Conservation (phyloP, 495 filamentous ascomycete species). For the Hypoxylon perforatum region DNA sequence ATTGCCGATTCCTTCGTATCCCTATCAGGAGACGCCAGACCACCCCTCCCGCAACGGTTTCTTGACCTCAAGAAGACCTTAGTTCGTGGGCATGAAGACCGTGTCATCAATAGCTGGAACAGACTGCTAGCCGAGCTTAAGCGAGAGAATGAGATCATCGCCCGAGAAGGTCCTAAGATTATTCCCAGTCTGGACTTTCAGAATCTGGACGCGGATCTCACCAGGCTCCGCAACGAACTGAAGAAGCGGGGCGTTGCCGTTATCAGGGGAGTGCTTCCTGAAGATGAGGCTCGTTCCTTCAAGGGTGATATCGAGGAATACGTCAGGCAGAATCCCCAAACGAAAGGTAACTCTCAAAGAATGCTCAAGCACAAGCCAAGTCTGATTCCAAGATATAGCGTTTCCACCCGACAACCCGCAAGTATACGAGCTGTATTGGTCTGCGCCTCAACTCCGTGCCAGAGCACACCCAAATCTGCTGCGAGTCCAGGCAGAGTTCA, state of each 20-base stretch:
- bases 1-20: constrained; percentile 88
- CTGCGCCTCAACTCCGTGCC: constrained; percentile 76
- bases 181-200: constrained; percentile 71
- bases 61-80: constrained; percentile 77
- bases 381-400: constrained; percentile 54
- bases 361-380: neutral
- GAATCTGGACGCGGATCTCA: constrained; percentile 63
- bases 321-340: constrained; percentile 68
- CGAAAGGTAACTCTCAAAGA: constrained; percentile 52
- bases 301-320: constrained; percentile 71
- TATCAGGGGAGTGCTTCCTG: constrained; percentile 70
- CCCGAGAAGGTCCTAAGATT: constrained; percentile 48
- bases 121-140: constrained; percentile 69
- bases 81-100: constrained; percentile 70
- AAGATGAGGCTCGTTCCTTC: constrained; percentile 66
- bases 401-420: constrained; percentile 68
- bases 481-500: constrained; percentile 74
- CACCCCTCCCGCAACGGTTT: constrained; percentile 77
- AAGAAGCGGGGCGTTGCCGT: constrained; percentile 71
- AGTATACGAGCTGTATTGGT: constrained; percentile 93
- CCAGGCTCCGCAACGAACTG: constrained; percentile 58
- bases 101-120: constrained; percentile 73
- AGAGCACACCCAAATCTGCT: constrained; percentile 78
- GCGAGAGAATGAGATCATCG: constrained; percentile 63
- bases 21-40: constrained; percentile 71